Percentiles rank a stretch among this genome's conserved stretches.
These are phyloP conservation scores for Parasarocladium wereldwijsianum DNA, from an alignment of 2,329 filamentous ascomycete species.

Conservation along the genomic window DNA sequence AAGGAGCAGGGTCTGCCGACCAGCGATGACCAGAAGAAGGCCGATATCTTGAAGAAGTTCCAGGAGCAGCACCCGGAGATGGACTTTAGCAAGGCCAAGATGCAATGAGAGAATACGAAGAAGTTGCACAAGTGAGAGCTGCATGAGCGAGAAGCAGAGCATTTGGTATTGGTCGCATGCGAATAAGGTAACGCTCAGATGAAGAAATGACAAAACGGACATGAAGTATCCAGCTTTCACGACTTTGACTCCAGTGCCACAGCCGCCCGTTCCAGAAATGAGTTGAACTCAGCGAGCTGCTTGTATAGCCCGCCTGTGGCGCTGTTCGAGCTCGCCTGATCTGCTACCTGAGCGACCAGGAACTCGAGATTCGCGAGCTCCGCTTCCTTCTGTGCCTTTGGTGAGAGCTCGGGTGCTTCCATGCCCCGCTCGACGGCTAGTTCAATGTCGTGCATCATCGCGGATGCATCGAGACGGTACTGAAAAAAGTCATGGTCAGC, in stretches of 20 bases:
- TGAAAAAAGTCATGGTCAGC: constrained; percentile 7
- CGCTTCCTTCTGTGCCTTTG: constrained; percentile 29
- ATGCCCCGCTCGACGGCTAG: constrained; percentile 37
- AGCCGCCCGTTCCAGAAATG: constrained; percentile 46
- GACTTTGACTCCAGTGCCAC: constrained; percentile 35
- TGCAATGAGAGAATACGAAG: constrained; percentile 25
- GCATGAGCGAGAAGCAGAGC: too few species aligned
- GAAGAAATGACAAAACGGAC: too few species aligned
- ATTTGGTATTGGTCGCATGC: too few species aligned
- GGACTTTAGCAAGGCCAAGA: constrained; percentile 58
- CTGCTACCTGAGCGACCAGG: constrained; percentile 36
- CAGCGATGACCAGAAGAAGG: constrained; percentile 91
- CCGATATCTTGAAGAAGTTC: constrained; percentile 86
- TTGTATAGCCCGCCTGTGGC: constrained; percentile 36
- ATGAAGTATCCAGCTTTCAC: too few species aligned
- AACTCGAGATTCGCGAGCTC: constrained; percentile 44
- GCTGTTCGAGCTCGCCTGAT: constrained; percentile 34
- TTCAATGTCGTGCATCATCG: constrained; percentile 47
- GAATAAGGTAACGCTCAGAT: too few species aligned
- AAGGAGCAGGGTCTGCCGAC: constrained; percentile 84
- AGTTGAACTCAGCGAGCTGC: constrained; percentile 47
- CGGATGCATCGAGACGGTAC: constrained; percentile 38
- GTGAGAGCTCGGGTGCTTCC: constrained; percentile 29
- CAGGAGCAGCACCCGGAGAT: constrained; percentile 64
- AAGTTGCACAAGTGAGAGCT: too few species aligned